These are phyloP conservation scores for Fraxinus velutina DNA, from an alignment of 305 asterid genomes.

Conservation along the genomic window DNA sequence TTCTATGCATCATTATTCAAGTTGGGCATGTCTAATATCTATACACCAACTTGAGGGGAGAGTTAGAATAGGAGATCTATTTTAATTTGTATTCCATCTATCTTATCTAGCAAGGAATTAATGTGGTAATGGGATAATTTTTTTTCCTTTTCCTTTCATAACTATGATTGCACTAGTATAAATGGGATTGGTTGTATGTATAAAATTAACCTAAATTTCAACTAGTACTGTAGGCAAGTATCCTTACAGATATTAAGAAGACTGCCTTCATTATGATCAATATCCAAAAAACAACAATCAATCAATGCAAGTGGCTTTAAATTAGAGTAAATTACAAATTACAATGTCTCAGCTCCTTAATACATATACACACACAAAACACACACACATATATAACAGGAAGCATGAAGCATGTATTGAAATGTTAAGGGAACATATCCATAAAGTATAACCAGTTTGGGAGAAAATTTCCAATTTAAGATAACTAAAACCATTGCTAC, in stretches of 20 bases:
- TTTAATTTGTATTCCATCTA: not conserved
- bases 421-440: not conserved
- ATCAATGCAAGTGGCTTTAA: not conserved
- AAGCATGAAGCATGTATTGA: conserved; percentile 4
- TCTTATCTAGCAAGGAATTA: not conserved
- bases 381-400: not conserved
- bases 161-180: not conserved
- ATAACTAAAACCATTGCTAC: conserved; percentile 18
- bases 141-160: not conserved
- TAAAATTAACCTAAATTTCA: not conserved
- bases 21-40: not conserved
- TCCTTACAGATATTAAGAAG: not conserved
- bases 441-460: conserved; percentile 20
- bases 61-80: not conserved
- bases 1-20: not conserved
- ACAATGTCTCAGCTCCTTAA: not conserved
- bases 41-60: not conserved
- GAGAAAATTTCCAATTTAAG: not conserved
- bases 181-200: not conserved
- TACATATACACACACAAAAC: not conserved
- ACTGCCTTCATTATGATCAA: not conserved
- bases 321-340: not conserved
- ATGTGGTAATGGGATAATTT: not conserved
- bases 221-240: not conserved
- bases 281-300: conserved; percentile 6